A percentile compares a stretch with the other conserved stretches of the same genome.
These are phyloP conservation scores for Aureobasidium uvarum DNA, from an alignment of 2,329 filamentous ascomycete genomes.

Conservation along the genomic window DNA sequence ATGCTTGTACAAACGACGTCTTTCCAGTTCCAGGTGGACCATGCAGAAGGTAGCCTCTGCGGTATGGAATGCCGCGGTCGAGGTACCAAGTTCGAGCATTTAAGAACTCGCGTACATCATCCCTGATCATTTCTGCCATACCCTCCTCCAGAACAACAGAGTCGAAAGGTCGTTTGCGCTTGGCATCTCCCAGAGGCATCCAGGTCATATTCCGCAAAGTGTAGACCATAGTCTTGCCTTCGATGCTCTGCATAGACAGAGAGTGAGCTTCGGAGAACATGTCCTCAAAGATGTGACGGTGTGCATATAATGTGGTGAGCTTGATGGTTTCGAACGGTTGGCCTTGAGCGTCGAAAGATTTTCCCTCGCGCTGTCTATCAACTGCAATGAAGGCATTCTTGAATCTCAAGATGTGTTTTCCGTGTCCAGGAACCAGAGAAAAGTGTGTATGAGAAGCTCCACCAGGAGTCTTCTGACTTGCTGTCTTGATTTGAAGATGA, in stretches of 20 bases:
- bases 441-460: constrained; percentile 77
- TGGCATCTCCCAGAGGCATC: constrained; percentile 77
- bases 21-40: constrained; percentile 90
- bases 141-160: constrained; percentile 85
- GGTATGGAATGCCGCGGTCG: constrained; percentile 90
- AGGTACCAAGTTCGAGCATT: constrained; percentile 81
- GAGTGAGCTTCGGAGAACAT: constrained; percentile 84
- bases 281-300: constrained; percentile 84
- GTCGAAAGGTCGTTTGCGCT: constrained; percentile 79
- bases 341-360: constrained; percentile 75
- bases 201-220: constrained; percentile 81
- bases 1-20: constrained; percentile 91
- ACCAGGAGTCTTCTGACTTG: constrained; percentile 60
- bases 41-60: constrained; percentile 83
- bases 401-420: constrained; percentile 83
- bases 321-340: constrained; percentile 93
- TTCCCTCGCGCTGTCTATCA: constrained; percentile 76
- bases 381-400: constrained; percentile 84
- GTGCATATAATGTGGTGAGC: constrained; percentile 84
- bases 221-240: constrained; percentile 93
- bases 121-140: constrained; percentile 75
- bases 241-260: constrained; percentile 73
- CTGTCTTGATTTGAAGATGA: constrained; percentile 64
- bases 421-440: constrained; percentile 85
- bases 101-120: constrained; percentile 80